Base-by-base conservation (phyloP, 2,329 filamentous ascomycete species). In the Exophiala bonariae region DNA sequence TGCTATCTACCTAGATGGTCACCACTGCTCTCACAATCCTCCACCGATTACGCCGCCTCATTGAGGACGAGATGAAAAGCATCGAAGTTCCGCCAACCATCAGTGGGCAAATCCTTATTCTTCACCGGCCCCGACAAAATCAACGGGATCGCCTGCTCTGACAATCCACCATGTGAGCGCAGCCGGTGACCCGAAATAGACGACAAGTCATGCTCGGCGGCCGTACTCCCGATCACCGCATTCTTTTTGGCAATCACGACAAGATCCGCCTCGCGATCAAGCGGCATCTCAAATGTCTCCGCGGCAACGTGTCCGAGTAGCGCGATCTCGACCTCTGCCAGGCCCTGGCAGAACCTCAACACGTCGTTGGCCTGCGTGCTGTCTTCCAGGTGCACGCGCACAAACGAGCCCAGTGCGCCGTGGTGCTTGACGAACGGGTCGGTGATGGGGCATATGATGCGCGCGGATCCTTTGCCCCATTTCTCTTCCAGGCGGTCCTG, bases 341-440 rank as follows among this genome's bases (percentile, higher is more conserved):
- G 55, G 1, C 50, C 50, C 14, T 55, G 39, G 28, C 60, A 63
- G 36, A 58, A 60, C 8, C 59, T 41, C 3, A 69, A 37, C 53
- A 71, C 66, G 1, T 59, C 53, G 4, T 59, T 47, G 9, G 44
- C 5, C 52, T 43, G 3, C 48, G 41, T 11, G 60, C 52, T 14
- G 55, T 59, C 36, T 26, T 43, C 41, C 30, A 71, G 43, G 52
- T 73, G 63, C 5, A 72, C 67, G 5, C 71, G 63, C 4, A 73
- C 70, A 50, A 73, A 73, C 0, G 61, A 64, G 1, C 70, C 70
- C 10, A 73, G 59, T 1, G 70, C 71, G 8, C 70, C 70, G 52
- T 73, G 70, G 47, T 74, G 69, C 31, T 61, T 60, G 13, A 74
- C 69, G 47, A 73, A 73, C 0, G 69, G 69, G 46, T 74, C 70